A percentile compares a stretch with the other conserved stretches of the same genome.
Evolutionary conservation across 306 rosid species (phyloP).

Genomic region (Dalbergia oliveri): DNA sequence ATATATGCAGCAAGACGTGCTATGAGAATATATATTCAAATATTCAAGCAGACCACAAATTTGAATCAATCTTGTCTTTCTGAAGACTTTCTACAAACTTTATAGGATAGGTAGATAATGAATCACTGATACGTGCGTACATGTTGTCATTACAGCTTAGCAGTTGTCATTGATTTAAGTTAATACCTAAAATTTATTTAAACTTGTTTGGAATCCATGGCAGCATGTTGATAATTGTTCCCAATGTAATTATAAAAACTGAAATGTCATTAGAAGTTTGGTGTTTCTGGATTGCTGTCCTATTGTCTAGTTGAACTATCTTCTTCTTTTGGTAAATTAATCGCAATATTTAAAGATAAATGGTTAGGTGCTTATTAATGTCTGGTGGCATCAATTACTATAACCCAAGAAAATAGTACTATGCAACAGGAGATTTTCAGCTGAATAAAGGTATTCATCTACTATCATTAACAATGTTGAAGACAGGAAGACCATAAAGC

Average conservation of each 20-base stretch:
- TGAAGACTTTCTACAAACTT: too few relatives aligned
- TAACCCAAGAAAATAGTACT: too few relatives aligned
- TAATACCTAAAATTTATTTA: neutral
- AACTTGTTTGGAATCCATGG: neutral
- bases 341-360: too few relatives aligned
- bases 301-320: too few relatives aligned
- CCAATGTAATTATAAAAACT: too few relatives aligned
- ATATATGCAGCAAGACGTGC: neutral
- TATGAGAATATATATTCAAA: neutral
- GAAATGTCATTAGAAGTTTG: neutral
- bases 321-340: too few relatives aligned
- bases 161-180: too few relatives aligned
- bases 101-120: neutral
- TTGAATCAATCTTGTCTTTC: neutral
- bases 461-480: neutral
- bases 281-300: too few relatives aligned
- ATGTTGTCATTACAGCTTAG: neutral
- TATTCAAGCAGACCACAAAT: neutral
- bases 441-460: neutral
- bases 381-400: too few relatives aligned
- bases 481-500: neutral
- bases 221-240: neutral
- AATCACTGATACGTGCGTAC: conserved; percentile 13
- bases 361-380: too few relatives aligned
- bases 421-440: neutral